Evolutionary conservation across 805 yeast species (phyloP).

Genomic region (Kluyveromyces aestuarii): DNA sequence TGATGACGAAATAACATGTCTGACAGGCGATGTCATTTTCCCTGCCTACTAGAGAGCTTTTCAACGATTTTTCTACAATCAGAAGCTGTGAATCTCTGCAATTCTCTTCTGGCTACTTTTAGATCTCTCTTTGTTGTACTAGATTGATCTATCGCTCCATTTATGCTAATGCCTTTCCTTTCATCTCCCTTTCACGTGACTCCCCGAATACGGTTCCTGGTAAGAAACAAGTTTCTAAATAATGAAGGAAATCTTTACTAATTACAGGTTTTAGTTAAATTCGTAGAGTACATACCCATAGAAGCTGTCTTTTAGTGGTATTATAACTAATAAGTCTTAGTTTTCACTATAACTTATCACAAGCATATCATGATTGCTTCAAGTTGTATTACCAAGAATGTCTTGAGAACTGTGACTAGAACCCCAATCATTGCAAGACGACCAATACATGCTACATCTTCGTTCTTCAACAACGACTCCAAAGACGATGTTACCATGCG

Average conservation of each 20-base stretch:
- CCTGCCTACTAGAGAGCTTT: conserved; percentile 19
- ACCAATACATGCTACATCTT: background rate
- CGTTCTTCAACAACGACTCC: background rate
- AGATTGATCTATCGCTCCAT: no score
- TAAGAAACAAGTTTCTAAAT: background rate
- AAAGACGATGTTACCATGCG: conserved; percentile 35
- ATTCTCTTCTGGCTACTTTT: background rate
- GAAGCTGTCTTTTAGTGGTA: background rate
- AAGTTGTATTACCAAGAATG: background rate
- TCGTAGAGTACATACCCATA: background rate
- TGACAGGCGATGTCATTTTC: conserved; percentile 57
- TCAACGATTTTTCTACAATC: background rate
- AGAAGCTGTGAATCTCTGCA: background rate
- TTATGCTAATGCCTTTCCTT: no score
- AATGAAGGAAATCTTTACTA: background rate
- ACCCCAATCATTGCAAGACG: background rate
- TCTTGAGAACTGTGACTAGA: background rate
- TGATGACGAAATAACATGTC: conserved; percentile 75
- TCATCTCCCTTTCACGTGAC: no score
- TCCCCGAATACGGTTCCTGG: no score
- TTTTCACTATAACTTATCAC: background rate
- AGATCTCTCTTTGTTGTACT: no score
- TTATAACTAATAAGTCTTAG: no score
- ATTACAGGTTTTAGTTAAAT: background rate
- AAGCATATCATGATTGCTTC: background rate